Conservation (phyloP, 2,329 filamentous ascomycete species). For the Dactylellina sp. region DNA sequence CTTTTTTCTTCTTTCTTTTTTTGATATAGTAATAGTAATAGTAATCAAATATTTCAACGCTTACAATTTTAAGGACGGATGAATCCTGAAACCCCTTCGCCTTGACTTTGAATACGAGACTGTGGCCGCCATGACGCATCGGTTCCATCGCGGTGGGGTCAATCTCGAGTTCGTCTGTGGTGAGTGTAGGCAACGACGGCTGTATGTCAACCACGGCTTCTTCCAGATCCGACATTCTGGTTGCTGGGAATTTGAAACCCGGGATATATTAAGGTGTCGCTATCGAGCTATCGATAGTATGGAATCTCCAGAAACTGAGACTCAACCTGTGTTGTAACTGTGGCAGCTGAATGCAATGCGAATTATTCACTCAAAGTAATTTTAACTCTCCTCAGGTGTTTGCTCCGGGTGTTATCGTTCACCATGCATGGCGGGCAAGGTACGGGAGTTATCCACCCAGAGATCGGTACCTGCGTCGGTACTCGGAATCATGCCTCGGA, state of each 20-base stretch:
- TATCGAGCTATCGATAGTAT: slow-evolving; percentile 24
- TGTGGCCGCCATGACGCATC: slow-evolving; percentile 47
- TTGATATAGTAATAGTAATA: neutral
- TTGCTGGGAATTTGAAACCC: slow-evolving; percentile 1
- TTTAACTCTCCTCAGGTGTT: no score
- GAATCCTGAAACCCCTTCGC: slow-evolving; percentile 30
- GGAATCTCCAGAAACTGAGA: slow-evolving; percentile 11
- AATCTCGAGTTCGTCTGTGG: slow-evolving; percentile 44
- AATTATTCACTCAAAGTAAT: no score
- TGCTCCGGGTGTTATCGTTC: no score
- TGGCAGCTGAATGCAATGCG: slow-evolving; percentile 29
- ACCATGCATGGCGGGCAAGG: slow-evolving; percentile 23
- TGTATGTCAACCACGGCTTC: neutral
- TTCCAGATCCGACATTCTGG: slow-evolving; percentile 20
- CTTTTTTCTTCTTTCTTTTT: no score
- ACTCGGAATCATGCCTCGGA: slow-evolving; percentile 7
- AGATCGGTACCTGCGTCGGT: slow-evolving; percentile 39
- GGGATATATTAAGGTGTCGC: neutral
- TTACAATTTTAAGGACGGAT: slow-evolving; percentile 50
- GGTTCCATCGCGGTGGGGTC: slow-evolving; percentile 24
- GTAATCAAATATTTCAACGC: neutral
- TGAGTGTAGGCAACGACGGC: slow-evolving; percentile 8
- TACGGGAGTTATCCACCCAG: slow-evolving; percentile 16
- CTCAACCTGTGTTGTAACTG: slow-evolving; percentile 37
- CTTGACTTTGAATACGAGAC: slow-evolving; percentile 40